Conservation (phyloP, 495 filamentous ascomycete genomes). For the Collariella sp. region DNA sequence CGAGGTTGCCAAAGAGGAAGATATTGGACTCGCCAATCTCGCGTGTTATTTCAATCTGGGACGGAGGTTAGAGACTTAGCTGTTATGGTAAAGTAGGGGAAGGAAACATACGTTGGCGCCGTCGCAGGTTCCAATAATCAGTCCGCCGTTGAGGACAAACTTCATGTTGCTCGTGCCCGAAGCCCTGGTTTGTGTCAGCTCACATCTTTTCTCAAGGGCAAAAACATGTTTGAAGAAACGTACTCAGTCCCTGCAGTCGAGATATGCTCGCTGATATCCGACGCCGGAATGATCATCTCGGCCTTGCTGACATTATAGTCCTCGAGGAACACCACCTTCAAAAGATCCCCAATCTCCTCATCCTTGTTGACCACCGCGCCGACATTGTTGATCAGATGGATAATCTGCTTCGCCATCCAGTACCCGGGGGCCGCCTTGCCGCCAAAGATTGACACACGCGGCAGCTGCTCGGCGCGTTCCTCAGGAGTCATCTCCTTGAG, state of each 20-base stretch:
- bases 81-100: background rate
- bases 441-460: conserved; percentile 94
- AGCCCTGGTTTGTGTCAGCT: conserved; percentile 28
- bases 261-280: conserved; percentile 96
- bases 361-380: conserved; percentile 89
- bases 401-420: conserved; percentile 99
- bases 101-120: conserved; percentile 74
- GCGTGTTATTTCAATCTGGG: conserved; percentile 90
- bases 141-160: conserved; percentile 91
- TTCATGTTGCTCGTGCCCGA: conserved; percentile 84
- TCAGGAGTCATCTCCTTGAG: conserved; percentile 79
- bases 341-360: conserved; percentile 77
- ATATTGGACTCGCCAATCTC: conserved; percentile 95
- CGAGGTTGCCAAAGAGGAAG: conserved; percentile 94
- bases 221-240: no score
- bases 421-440: conserved; percentile 97
- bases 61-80: background rate
- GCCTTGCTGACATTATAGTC: conserved; percentile 99
- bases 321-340: conserved; percentile 95
- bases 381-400: conserved; percentile 90
- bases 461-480: conserved; percentile 78
- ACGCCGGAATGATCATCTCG: conserved; percentile 89
- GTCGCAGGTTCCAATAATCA: conserved; percentile 97
- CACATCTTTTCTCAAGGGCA: no score
- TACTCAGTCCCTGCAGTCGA: conserved; percentile 92